Conservation (phyloP, 768 basidiomycete genomes). For the Mycena vulgaris region DNA sequence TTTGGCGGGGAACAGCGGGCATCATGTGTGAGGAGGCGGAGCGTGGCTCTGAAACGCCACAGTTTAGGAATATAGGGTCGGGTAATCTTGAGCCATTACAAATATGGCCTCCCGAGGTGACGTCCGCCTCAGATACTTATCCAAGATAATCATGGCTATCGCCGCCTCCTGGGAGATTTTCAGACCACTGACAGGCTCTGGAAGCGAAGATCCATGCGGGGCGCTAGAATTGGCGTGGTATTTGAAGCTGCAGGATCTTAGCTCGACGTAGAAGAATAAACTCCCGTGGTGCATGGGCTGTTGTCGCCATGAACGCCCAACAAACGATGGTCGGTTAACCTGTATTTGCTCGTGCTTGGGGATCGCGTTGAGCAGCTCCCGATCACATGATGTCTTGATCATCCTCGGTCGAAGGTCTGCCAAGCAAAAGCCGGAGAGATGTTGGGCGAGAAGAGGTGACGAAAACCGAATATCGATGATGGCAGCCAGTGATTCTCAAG, state of each 20-base stretch:
- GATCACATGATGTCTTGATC: background rate
- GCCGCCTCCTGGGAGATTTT: conserved; percentile 27
- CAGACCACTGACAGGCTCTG: conserved; percentile 6
- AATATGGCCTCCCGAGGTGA: conserved; percentile 6
- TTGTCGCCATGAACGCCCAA: too few relatives aligned
- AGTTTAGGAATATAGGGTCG: conserved; percentile 4
- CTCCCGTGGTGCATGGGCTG: too few relatives aligned
- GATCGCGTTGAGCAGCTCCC: background rate
- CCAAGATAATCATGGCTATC: conserved; percentile 20
- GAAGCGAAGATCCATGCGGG: conserved; percentile 28
- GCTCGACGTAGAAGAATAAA: too few relatives aligned
- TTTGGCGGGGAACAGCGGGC: too few relatives aligned
- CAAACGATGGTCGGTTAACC: too few relatives aligned
- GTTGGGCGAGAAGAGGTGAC: too few relatives aligned
- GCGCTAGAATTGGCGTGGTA: background rate
- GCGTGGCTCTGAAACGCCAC: conserved; percentile 12
- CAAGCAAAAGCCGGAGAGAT: too few relatives aligned
- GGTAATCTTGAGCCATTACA: background rate
- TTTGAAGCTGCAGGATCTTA: background rate
- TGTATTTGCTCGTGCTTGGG: conserved; percentile 1
- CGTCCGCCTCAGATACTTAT: background rate
- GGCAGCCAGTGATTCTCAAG: too few relatives aligned
- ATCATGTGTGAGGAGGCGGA: background rate
- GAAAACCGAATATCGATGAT: too few relatives aligned
- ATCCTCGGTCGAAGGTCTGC: too few relatives aligned